A percentile compares a stretch with the other conserved stretches of the same genome.
Conservation (phyloP, 2,329 filamentous ascomycete species). For the Penicillium sp. region DNA sequence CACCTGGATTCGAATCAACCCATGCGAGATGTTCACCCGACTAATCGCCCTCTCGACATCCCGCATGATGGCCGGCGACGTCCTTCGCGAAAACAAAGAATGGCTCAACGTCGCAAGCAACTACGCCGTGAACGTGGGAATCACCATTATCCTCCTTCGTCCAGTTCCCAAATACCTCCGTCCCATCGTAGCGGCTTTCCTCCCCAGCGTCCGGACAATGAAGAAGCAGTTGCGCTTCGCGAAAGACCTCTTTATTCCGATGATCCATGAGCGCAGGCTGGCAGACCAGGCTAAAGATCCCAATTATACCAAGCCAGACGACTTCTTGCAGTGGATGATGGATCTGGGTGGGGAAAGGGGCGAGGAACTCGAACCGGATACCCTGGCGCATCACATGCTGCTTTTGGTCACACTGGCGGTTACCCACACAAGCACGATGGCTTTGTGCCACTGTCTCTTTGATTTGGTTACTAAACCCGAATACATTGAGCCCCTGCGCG, state of each 20-base stretch:
- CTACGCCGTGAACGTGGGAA: slow-evolving; percentile 40
- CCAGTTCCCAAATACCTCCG: slow-evolving; percentile 37
- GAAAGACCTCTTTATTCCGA: slow-evolving; percentile 36
- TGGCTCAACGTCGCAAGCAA: slow-evolving; percentile 39
- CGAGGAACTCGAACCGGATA: slow-evolving; percentile 21
- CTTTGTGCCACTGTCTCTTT: slow-evolving; percentile 49
- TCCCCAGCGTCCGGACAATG: slow-evolving; percentile 38
- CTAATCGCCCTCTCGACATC: slow-evolving; percentile 43
- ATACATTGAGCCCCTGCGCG: slow-evolving; percentile 50
- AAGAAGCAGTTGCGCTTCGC: slow-evolving; percentile 32
- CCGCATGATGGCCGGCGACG: slow-evolving; percentile 42
- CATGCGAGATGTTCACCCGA: slow-evolving; percentile 30
- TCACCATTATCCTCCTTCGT: slow-evolving; percentile 34
- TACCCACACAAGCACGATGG: slow-evolving; percentile 32
- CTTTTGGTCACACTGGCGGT: slow-evolving; percentile 30
- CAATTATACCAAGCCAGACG: slow-evolving; percentile 27
- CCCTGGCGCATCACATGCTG: slow-evolving; percentile 29
- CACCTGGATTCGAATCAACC: slow-evolving; percentile 25
- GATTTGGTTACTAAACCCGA: slow-evolving; percentile 53
- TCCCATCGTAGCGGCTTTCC: slow-evolving; percentile 35
- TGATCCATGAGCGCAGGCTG: slow-evolving; percentile 32
- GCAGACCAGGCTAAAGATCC: slow-evolving; percentile 20
- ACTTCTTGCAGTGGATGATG: slow-evolving; percentile 38
- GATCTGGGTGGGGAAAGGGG: slow-evolving; percentile 24
- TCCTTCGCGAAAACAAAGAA: slow-evolving; percentile 38